Percentiles rank a stretch among this genome's conserved stretches.
These are phyloP conservation scores for Ascocoryne sarcoides DNA, from an alignment of 2,329 filamentous ascomycete genomes.

Conservation along the genomic window DNA sequence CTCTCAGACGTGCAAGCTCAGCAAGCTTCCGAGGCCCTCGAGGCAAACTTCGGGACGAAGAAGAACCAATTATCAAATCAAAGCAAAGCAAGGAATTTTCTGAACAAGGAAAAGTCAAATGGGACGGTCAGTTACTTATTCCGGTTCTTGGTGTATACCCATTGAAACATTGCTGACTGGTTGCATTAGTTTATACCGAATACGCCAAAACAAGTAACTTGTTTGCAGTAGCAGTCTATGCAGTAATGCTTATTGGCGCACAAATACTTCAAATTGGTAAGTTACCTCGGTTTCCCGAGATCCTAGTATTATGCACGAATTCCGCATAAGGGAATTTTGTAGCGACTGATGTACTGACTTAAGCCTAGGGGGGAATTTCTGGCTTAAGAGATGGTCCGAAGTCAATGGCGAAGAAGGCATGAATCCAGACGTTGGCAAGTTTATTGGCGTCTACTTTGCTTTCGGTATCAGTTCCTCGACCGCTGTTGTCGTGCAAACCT, in stretches of 20 bases:
- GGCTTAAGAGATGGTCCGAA: conserved; percentile 92
- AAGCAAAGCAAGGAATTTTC: conserved; percentile 80
- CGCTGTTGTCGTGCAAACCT: conserved; percentile 81
- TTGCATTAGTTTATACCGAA: conserved; percentile 64
- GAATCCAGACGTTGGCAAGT: conserved; percentile 77
- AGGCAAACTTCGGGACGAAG: conserved; percentile 78
- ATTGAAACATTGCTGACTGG: conserved; percentile 14
- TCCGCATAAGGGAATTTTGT: conserved; percentile 4
- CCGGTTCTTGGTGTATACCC: conserved; percentile 1
- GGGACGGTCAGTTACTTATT: conserved; percentile 44
- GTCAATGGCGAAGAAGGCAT: conserved; percentile 56
- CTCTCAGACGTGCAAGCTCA: conserved; percentile 81
- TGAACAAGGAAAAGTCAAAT: conserved; percentile 97
- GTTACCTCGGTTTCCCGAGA: conserved; percentile 18
- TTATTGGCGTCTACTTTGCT: conserved; percentile 90
- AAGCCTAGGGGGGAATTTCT: conserved; percentile 63
- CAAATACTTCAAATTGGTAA: conserved; percentile 74
- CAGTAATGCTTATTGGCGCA: conserved; percentile 65
- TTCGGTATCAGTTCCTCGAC: conserved; percentile 81
- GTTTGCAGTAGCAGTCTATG: conserved; percentile 71
- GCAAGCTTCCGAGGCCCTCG: conserved; percentile 82
- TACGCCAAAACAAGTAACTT: conserved; percentile 95
- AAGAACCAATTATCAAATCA: conserved; percentile 67
- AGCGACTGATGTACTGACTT: conserved; percentile 11
- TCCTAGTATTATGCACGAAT: conserved; percentile 7